Percentiles rank a stretch among this genome's conserved stretches.
Evolutionary conservation across 192 early-diverging fungal species (phyloP).

Genomic region (Podila clonocystis): DNA sequence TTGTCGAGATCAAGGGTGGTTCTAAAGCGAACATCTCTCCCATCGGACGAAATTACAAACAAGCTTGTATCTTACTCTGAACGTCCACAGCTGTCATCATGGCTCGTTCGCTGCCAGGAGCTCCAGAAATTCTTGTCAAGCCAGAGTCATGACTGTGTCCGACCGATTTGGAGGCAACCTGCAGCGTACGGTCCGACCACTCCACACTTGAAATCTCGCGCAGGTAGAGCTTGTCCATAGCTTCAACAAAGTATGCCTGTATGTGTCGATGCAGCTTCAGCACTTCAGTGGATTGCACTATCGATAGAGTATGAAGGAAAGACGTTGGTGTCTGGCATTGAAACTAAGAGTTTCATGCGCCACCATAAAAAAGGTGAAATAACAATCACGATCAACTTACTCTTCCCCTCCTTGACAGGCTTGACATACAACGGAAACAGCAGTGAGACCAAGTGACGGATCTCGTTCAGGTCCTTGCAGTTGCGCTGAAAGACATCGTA

Average conservation of each 20-base stretch:
- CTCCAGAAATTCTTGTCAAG: not conserved
- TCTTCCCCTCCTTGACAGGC: conserved; percentile 78
- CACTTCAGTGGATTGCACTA: conserved; percentile 71
- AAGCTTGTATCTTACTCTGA: conserved; percentile 20
- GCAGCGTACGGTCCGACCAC: conserved; percentile 67
- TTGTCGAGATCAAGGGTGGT: not conserved
- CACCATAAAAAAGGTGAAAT: not conserved
- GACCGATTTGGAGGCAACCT: conserved; percentile 21
- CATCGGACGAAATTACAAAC: not conserved
- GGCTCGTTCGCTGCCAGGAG: conserved; percentile 26
- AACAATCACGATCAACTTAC: conserved; percentile 51
- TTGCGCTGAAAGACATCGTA: conserved; percentile 85
- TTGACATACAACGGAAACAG: conserved; percentile 90
- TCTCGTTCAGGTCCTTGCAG: conserved; percentile 87
- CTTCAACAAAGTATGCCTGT: conserved; percentile 84
- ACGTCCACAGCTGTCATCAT: conserved; percentile 31
- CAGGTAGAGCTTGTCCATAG: conserved; percentile 86
- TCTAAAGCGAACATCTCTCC: too few relatives aligned
- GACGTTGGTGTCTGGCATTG: not conserved
- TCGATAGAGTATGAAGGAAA: not conserved
- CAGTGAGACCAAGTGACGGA: conserved; percentile 82
- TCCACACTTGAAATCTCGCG: conserved; percentile 92
- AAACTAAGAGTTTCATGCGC: not conserved
- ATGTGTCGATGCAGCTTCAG: conserved; percentile 79
- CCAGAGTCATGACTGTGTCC: conserved; percentile 1